Conservation (phyloP, 2,329 filamentous ascomycete genomes). For the Chrysoporthe deuterocubensis region DNA sequence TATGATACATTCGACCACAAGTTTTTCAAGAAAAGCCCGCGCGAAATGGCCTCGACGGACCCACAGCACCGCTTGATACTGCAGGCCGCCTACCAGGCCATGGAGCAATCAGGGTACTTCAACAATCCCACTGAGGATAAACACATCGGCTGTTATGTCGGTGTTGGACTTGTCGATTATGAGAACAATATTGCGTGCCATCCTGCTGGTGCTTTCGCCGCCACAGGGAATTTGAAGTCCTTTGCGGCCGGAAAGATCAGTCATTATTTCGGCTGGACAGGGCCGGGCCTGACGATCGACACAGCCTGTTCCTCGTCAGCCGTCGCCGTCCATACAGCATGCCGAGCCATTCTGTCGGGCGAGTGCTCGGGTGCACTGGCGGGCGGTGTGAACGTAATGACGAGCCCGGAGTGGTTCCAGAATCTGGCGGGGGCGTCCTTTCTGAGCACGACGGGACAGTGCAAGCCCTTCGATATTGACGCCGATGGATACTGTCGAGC, state of each 20-base stretch:
- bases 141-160: slow-evolving; percentile 43
- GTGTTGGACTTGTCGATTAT: slow-evolving; percentile 42
- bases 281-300: slow-evolving; percentile 38
- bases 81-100: slow-evolving; percentile 46
- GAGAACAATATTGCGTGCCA: slow-evolving; percentile 44
- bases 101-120: slow-evolving; percentile 36
- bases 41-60: slow-evolving; percentile 43
- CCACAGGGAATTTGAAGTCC: slow-evolving; percentile 34
- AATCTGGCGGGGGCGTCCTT: slow-evolving; percentile 38
- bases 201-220: slow-evolving; percentile 41
- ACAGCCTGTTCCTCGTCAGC: slow-evolving; percentile 44
- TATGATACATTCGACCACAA: slow-evolving; percentile 41
- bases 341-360: slow-evolving; percentile 33
- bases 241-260: slow-evolving; percentile 38
- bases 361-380: slow-evolving; percentile 39
- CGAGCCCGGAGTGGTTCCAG: slow-evolving; percentile 31
- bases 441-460: slow-evolving; percentile 38
- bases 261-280: slow-evolving; percentile 42
- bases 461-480: slow-evolving; percentile 38
- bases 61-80: slow-evolving; percentile 45
- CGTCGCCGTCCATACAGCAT: slow-evolving; percentile 44
- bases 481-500: slow-evolving; percentile 56
- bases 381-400: slow-evolving; percentile 39
- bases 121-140: neutral
- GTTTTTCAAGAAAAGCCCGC: slow-evolving; percentile 45